Base-by-base conservation (phyloP, 75 land plant species). In the Cryptomeria japonica region DNA sequence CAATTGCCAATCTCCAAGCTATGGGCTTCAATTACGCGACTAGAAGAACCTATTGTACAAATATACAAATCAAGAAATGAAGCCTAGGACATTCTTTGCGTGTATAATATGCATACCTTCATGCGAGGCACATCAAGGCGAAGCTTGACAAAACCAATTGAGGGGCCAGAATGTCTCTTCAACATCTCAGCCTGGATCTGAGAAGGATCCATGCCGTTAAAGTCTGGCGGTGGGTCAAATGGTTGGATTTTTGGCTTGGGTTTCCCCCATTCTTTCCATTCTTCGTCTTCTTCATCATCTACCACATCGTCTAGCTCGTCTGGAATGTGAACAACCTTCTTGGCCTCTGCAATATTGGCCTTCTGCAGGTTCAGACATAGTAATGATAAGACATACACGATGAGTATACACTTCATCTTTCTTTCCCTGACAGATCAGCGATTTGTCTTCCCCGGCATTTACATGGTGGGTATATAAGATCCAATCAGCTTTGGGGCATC, bases 281-380 rank as follows among this genome's bases (percentile, higher is more conserved):
- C 94, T 75, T 98, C 99, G 86, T 98, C 99, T 90, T 98, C 99
- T 88, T 98, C 99, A 55, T 98, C 96, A 88, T 98, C 99, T 31
- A 90, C 91, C 68, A 98, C 99, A 92, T 98, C 99, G 88, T 93
- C 95, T n/a, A 98, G 95, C 22, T 97, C 95, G 89, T 98, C 99
- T 7, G 99, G 88, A 86, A 98, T 94, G 87, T 87, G 93, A 7
- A 94, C 89, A 41, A 76, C 49, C 92, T 89, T 89, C 87, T 89
- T 89, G 32, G 92, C 92, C 13, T 73, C 83, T 70, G 77, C 87
- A 13, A 32, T 88, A 6, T 14, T 47, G 19, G 3, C 5, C 87
- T 13, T 5, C 15, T 34, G 25, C 18, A 31, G 16, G 41, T 13
- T 32, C 38, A 53, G 6, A 13, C 10, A 32, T 34, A 85, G 3